These are phyloP conservation scores for Fusarium sp. DNA, from an alignment of 2,329 filamentous ascomycete genomes.

Conservation along the genomic window DNA sequence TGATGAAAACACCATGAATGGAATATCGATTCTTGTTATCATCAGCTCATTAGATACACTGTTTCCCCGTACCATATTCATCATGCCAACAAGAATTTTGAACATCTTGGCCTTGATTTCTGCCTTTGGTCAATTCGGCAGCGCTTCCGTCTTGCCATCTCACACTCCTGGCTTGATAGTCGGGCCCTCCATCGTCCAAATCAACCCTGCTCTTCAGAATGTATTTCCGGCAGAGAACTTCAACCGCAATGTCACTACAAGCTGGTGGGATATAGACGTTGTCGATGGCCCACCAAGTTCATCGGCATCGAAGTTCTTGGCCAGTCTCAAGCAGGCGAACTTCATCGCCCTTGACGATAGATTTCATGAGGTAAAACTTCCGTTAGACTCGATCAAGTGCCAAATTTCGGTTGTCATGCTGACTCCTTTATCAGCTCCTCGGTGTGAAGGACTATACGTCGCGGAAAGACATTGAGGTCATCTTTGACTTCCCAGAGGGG, in stretches of 20 bases:
- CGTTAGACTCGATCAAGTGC: neutral
- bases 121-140: neutral
- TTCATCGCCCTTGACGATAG: neutral
- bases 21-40: neutral
- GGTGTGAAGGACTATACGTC: neutral
- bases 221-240: slow-evolving; percentile 25
- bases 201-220: neutral
- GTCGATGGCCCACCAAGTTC: neutral
- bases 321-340: neutral
- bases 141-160: neutral
- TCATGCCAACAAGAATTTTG: neutral
- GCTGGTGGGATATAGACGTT: slow-evolving; percentile 20
- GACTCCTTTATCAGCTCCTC: slow-evolving; percentile 1
- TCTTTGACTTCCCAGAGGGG: slow-evolving; percentile 20
- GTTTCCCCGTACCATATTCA: neutral
- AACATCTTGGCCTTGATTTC: neutral
- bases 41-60: neutral
- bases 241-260: slow-evolving; percentile 26
- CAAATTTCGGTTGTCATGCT: neutral
- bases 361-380: neutral
- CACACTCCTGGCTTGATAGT: neutral
- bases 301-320: neutral
- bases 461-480: neutral
- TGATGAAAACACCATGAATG: neutral
- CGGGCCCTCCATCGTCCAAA: neutral